These are phyloP conservation scores for Fagopyrum homotropicum DNA, from an alignment of 148 eudicot genomes.

Conservation along the genomic window DNA sequence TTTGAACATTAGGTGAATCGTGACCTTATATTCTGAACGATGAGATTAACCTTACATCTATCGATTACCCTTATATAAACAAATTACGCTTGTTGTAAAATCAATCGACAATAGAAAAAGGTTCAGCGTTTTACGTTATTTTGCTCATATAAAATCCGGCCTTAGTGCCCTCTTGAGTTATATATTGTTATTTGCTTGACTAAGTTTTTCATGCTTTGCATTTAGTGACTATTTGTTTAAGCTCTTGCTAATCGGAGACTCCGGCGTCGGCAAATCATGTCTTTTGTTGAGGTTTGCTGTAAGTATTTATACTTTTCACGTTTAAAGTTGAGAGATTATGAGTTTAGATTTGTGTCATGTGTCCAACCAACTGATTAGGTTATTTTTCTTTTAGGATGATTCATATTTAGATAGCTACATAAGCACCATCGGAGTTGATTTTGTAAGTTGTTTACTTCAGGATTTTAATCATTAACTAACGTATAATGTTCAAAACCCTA, in stretches of 20 bases:
- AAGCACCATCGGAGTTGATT: slow-evolving; percentile 88
- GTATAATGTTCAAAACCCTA: background rate
- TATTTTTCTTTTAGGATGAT: slow-evolving; percentile 47
- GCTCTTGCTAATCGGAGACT: slow-evolving; percentile 20
- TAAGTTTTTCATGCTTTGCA: background rate
- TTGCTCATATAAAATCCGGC: too few relatives aligned
- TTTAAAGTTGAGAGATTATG: too few relatives aligned
- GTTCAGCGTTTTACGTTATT: too few relatives aligned
- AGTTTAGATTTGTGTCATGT: too few relatives aligned
- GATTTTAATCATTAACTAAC: background rate
- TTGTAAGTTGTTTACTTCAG: slow-evolving; percentile 34
- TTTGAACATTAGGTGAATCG: too few relatives aligned
- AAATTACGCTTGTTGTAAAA: too few relatives aligned
- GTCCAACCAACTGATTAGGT: background rate
- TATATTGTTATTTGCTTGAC: background rate
- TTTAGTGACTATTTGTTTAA: slow-evolving; percentile 18
- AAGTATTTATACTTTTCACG: background rate
- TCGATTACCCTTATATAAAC: too few relatives aligned
- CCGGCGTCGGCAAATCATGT: slow-evolving; percentile 18
- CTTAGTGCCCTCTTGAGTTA: background rate
- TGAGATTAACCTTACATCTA: too few relatives aligned
- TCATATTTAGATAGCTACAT: slow-evolving; percentile 84
- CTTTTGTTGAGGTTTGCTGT: slow-evolving; percentile 15
- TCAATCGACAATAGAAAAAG: too few relatives aligned
- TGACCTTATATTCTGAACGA: too few relatives aligned